phyloP scores from a whole-genome alignment of 257 asterid genomes.

The Solanum chaucha region DNA sequence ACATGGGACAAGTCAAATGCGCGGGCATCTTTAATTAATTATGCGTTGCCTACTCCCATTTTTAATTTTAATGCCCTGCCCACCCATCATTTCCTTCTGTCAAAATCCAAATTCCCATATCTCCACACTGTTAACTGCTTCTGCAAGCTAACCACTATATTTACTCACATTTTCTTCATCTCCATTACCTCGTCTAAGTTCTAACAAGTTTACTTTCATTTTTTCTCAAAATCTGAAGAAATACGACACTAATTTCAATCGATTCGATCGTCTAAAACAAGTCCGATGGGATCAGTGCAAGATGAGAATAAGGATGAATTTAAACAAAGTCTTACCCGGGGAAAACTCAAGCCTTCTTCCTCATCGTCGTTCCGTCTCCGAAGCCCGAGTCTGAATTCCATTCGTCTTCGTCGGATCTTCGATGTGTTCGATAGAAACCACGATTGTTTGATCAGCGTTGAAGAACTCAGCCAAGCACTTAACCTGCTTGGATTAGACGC shows the following conservation, averaged over 20 bases:
- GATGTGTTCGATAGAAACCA: constrained; percentile 66
- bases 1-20: neutral
- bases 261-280: neutral
- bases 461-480: constrained; percentile 51
- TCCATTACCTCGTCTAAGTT: neutral
- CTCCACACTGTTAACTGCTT: neutral
- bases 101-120: neutral
- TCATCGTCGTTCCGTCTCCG: constrained; percentile 51
- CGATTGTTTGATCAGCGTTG: constrained; percentile 43
- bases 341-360: neutral
- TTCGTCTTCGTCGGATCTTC: constrained; percentile 68
- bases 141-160: neutral
- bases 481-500: too few species aligned
- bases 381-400: constrained; percentile 58
- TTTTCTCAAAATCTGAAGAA: neutral
- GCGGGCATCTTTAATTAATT: neutral
- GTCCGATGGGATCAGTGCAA: neutral
- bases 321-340: constrained; percentile 5
- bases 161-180: neutral
- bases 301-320: neutral
- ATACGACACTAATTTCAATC: neutral
- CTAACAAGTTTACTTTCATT: neutral
- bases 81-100: neutral
- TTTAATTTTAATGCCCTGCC: neutral
- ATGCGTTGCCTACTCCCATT: neutral